Base-by-base conservation (phyloP, 176 grass and related monocot species). In the Hordeum marinum region DNA sequence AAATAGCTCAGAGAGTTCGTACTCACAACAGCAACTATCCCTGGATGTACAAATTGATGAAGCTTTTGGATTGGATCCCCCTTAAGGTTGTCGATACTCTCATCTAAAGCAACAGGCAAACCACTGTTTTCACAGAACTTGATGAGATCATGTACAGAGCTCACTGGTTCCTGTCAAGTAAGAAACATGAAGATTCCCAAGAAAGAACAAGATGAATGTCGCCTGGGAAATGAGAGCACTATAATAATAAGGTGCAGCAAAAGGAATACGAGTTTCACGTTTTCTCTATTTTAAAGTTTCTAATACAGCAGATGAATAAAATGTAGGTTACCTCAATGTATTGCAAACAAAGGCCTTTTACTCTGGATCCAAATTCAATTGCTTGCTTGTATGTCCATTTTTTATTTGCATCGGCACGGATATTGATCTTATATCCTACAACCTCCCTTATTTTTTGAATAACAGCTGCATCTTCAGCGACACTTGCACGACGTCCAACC, bases 21-120 rank as follows among this genome's bases (percentile, higher is more conserved):
- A 89, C 91, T 95, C 76, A 98, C 95, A 73, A 98, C 71, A 92
- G 95, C 95, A 87, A 89, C 87, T 87, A 98, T 93, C 88, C 95
- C 95, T 26, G 91, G 91, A 95, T 98, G 90, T 67, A 86, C 81
- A 83, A 88, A 98, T 76, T 90, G 90, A 86, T 92, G 76, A 71
- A 98, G 91, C 79, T 88, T 72, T 78, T 63, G 24, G 36, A 93
- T 76, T 63, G 91, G 52, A 92, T 95, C 83, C 65, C 83, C 95
- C 83, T 81, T 90, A 90, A 98, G 87, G 81, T 78, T 91, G 86
- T 90, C 91, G 77, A 98, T 91, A 82, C 91, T 98, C 84, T 98
- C 95, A 75, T 98, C 95, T 78, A 98, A 69, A 66, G 95, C 95
- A 54, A 98, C 83, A 83, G 91, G 95, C 88, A 98, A 83, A 62